Evolutionary conservation across 2,329 filamentous ascomycete species (phyloP).

Genomic region (Aspergillus calidoustus): DNA sequence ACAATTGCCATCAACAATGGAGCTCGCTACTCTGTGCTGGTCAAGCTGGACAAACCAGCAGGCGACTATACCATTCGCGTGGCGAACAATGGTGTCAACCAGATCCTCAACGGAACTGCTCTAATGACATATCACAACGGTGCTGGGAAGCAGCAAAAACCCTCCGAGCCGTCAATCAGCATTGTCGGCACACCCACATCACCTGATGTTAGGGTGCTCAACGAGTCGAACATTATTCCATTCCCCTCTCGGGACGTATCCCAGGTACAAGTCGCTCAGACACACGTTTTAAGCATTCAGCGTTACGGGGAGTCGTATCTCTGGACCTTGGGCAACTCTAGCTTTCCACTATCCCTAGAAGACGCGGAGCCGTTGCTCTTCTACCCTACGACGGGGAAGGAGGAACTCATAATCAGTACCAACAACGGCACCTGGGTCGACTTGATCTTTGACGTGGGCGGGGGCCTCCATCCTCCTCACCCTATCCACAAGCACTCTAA

Average conservation of each 20-base stretch:
- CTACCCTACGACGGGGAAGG: constrained; percentile 42
- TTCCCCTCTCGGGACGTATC: constrained; percentile 53
- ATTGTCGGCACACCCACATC: constrained; percentile 52
- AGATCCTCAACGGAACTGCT: constrained; percentile 59
- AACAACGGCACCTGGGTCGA: constrained; percentile 59
- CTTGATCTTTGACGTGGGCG: constrained; percentile 55
- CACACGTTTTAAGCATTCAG: constrained; percentile 45
- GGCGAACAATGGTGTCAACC: constrained; percentile 53
- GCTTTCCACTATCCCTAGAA: constrained; percentile 46
- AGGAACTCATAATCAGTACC: constrained; percentile 56
- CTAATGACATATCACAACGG: constrained; percentile 48
- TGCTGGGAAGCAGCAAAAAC: constrained; percentile 21
- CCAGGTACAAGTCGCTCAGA: constrained; percentile 47
- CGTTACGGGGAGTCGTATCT: constrained; percentile 50
- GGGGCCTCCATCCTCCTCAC: constrained; percentile 58
- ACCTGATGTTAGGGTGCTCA: constrained; percentile 49
- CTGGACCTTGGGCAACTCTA: constrained; percentile 55
- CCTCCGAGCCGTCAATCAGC: constrained; percentile 52
- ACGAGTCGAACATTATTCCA: constrained; percentile 48
- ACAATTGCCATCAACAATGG: constrained; percentile 36
- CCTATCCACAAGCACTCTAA: constrained; percentile 69
- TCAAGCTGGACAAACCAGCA: constrained; percentile 48
- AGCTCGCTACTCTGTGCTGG: constrained; percentile 41
- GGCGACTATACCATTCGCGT: constrained; percentile 61
- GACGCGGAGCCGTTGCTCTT: constrained; percentile 54